Conservation (phyloP, 2,329 filamentous ascomycete species). For the Colletotrichum sp. region DNA sequence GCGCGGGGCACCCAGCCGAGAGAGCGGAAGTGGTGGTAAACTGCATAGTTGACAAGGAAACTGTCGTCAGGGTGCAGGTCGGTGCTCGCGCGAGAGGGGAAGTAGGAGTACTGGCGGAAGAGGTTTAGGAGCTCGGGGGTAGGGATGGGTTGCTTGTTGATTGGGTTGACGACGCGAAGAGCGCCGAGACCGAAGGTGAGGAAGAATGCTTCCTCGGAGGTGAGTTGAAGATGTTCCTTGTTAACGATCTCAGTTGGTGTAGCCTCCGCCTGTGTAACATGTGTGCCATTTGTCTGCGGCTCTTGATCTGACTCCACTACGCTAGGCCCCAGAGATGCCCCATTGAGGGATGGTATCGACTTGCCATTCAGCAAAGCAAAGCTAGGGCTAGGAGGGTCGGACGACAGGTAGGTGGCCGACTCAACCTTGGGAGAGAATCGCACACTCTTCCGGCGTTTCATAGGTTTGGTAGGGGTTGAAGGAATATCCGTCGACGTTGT, state of each 20-base stretch:
- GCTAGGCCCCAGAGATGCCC: neutral
- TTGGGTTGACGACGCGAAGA: constrained; percentile 65
- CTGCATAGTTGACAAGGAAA: constrained; percentile 86
- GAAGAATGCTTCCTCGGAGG: constrained; percentile 90
- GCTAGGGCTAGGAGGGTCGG: constrained; percentile 56
- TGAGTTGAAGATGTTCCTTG: constrained; percentile 89
- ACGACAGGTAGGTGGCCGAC: constrained; percentile 63
- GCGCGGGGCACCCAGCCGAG: constrained; percentile 93
- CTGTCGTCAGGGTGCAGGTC: constrained; percentile 75
- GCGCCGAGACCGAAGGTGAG: constrained; percentile 81
- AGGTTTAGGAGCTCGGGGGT: constrained; percentile 65
- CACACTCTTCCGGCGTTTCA: constrained; percentile 66
- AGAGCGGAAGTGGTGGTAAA: constrained; percentile 95
- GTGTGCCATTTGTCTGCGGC: neutral
- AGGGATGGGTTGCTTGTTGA: constrained; percentile 50
- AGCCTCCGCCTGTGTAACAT: neutral
- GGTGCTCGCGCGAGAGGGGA: constrained; percentile 57
- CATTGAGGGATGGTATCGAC: neutral
- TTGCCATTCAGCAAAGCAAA: constrained; percentile 30
- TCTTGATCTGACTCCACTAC: constrained; percentile 1
- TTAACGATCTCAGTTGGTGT: constrained; percentile 40
- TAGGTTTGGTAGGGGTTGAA: constrained; percentile 14
- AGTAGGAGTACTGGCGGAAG: constrained; percentile 74
- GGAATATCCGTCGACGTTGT: constrained; percentile 1
- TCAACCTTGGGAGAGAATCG: constrained; percentile 73